Percentiles rank a stretch among this genome's conserved stretches.
Evolutionary conservation across 192 early-diverging fungal species (phyloP).

Genomic region (Backusella parvicylindrica): DNA sequence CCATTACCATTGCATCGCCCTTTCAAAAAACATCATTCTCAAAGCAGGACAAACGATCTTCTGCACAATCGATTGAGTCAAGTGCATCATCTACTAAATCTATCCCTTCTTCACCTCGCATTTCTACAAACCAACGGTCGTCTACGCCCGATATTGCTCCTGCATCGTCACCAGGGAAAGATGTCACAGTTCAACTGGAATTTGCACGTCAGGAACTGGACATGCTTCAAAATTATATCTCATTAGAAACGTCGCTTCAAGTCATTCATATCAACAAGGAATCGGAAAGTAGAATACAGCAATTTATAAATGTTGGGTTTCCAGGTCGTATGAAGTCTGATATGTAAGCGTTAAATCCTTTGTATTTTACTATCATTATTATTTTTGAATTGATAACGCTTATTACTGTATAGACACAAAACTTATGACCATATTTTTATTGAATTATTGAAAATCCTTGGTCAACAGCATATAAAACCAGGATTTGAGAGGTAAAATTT

Average conservation of each 20-base stretch:
- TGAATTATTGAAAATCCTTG: constrained; percentile 66
- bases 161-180: constrained; percentile 20
- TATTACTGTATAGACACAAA: constrained; percentile 43
- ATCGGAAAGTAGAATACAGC: constrained; percentile 53
- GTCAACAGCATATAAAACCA: constrained; percentile 69
- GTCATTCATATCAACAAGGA: constrained; percentile 91
- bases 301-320: constrained; percentile 54
- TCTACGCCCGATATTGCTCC: not conserved
- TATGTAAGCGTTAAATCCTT: constrained; percentile 40
- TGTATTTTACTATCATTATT: not conserved
- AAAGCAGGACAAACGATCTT: not conserved
- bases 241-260: constrained; percentile 80
- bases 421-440: constrained; percentile 81
- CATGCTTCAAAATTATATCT: constrained; percentile 61
- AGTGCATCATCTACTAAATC: constrained; percentile 14
- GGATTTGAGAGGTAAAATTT: constrained; percentile 55
- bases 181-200: constrained; percentile 53
- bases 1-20: constrained; percentile 29
- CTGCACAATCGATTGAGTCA: not conserved
- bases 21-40: constrained; percentile 5
- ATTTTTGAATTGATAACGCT: not conserved
- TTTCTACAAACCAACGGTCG: not conserved
- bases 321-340: constrained; percentile 55
- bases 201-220: constrained; percentile 49
- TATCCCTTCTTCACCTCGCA: not conserved